Conservation (phyloP, 495 filamentous ascomycete genomes). For the Penicillium cinerascens region DNA sequence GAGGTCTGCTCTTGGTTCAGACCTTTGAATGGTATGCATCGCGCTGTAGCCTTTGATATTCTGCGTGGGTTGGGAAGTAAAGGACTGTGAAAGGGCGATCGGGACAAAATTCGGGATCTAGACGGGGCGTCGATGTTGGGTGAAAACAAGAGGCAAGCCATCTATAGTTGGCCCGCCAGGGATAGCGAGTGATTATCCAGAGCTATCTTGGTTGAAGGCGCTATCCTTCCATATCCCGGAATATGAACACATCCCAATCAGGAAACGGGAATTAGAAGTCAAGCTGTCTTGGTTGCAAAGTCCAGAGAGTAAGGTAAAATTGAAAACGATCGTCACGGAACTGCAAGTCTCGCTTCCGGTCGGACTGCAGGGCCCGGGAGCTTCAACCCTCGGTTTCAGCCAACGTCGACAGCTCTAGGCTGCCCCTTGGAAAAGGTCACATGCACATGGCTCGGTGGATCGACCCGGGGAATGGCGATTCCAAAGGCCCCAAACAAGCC, state of each 20-base stretch:
- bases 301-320: background rate
- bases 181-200: background rate
- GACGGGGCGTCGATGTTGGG: background rate
- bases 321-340: conserved; percentile 20
- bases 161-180: background rate
- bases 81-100: background rate
- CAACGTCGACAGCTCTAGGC: background rate
- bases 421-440: conserved; percentile 4
- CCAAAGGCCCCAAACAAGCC: background rate
- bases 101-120: background rate
- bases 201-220: background rate
- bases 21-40: conserved; percentile 9
- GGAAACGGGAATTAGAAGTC: background rate
- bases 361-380: conserved; percentile 9
- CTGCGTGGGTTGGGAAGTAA: background rate
- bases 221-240: background rate
- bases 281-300: too few relatives aligned
- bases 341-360: conserved; percentile 24
- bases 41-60: background rate
- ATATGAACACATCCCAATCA: background rate
- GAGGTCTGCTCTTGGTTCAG: background rate
- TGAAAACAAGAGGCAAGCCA: background rate
- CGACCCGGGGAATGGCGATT: background rate
- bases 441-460: conserved; percentile 4
- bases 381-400: conserved; percentile 7